Evolutionary conservation across 2,329 filamentous ascomycete genomes (phyloP).

Genomic region (Ceratocystiopsis brevicomis): DNA sequence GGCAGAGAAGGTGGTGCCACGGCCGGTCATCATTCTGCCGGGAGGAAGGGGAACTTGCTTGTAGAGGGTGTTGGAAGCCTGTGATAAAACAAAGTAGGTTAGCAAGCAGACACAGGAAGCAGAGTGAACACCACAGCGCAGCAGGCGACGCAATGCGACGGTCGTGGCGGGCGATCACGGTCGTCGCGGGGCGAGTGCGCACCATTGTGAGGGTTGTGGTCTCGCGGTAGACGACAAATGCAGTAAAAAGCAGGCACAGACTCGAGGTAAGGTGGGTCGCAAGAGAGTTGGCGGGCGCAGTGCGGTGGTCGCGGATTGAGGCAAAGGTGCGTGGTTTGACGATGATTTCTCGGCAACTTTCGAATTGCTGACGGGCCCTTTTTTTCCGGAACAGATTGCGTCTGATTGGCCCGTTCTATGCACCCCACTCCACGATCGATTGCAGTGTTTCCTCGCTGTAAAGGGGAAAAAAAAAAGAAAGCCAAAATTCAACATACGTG

Average conservation of each 20-base stretch:
- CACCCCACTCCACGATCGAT: not conserved
- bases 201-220: slow-evolving; percentile 6
- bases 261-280: no score
- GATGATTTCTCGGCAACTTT: slow-evolving; percentile 8
- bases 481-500: not conserved
- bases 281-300: no score
- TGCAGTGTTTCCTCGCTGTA: not conserved
- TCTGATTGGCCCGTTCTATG: slow-evolving; percentile 19
- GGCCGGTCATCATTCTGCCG: not conserved
- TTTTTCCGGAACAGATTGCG: slow-evolving; percentile 9
- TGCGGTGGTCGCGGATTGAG: no score
- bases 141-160: no score
- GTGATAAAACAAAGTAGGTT: slow-evolving; percentile 16
- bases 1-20: no score
- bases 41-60: slow-evolving; percentile 26
- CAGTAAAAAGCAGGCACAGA: no score
- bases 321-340: not conserved
- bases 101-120: slow-evolving; percentile 10
- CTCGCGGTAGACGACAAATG: no score
- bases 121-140: not conserved
- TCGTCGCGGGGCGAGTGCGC: not conserved
- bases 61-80: slow-evolving; percentile 32
- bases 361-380: slow-evolving; percentile 8
- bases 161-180: not conserved
- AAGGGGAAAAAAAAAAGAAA: not conserved